These are phyloP conservation scores for Podospora tetraspora DNA, from an alignment of 495 filamentous ascomycete genomes.

Conservation along the genomic window DNA sequence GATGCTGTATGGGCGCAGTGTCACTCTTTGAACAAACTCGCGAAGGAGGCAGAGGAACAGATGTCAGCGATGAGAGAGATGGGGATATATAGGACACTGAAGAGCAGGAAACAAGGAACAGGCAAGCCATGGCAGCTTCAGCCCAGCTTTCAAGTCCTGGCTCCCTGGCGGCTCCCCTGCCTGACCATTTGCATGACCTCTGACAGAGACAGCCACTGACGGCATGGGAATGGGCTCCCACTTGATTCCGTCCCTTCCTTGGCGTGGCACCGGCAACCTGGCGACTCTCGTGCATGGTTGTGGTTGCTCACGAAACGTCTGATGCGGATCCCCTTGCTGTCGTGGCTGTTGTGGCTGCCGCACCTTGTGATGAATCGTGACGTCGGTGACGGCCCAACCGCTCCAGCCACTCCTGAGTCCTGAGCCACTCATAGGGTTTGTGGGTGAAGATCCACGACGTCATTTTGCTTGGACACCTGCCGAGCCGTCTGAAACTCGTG, in stretches of 20 bases:
- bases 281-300: background rate
- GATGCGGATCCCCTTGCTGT: background rate
- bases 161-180: no score
- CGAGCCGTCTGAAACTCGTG: background rate
- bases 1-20: background rate
- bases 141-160: no score
- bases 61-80: background rate
- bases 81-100: background rate
- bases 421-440: background rate
- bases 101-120: background rate
- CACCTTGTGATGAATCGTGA: background rate
- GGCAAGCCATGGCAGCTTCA: background rate
- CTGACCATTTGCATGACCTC: background rate
- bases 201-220: background rate
- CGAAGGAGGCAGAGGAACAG: background rate
- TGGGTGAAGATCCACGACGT: background rate
- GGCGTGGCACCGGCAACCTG: background rate
- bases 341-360: background rate
- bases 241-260: background rate
- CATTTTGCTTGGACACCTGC: background rate
- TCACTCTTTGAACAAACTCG: no score
- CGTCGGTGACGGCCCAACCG: background rate
- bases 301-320: background rate
- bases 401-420: background rate
- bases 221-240: background rate